Conservation (phyloP, 2,329 filamentous ascomycete genomes). For the Berkeleyomyces basicola region DNA sequence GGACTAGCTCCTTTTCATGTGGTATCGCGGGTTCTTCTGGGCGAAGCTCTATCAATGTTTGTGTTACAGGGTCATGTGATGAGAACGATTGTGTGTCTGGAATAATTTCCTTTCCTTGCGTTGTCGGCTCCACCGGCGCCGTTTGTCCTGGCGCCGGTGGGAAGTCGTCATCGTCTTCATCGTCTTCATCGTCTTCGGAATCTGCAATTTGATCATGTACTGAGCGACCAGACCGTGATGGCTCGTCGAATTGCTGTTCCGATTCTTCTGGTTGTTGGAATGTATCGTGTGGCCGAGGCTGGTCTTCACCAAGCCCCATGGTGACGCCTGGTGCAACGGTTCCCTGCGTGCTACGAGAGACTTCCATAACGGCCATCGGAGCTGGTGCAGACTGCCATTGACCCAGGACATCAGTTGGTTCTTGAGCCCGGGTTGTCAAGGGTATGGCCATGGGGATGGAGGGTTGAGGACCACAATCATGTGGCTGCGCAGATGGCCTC, state of each 20-base stretch:
- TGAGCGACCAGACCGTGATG: neutral
- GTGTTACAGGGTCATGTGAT: neutral
- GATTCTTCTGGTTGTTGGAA: neutral
- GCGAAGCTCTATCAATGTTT: neutral
- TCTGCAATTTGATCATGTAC: conserved; percentile 8
- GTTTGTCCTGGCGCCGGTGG: too few species aligned
- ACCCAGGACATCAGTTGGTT: neutral
- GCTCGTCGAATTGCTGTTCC: neutral
- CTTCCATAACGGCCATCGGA: conserved; percentile 14
- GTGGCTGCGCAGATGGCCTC: neutral
- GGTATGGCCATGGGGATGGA: neutral
- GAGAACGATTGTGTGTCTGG: conserved; percentile 17
- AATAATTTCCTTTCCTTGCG: conserved; percentile 1
- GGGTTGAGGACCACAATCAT: neutral
- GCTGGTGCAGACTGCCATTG: neutral
- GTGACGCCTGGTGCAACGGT: neutral
- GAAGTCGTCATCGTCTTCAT: conserved; percentile 9
- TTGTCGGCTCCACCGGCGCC: neutral
- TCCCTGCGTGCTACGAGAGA: conserved; percentile 12
- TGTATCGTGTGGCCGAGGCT: neutral
- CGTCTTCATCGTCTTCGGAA: conserved; percentile 10
- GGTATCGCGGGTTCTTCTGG: neutral
- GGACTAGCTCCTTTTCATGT: neutral
- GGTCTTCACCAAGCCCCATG: neutral
- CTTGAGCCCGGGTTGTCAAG: neutral